Evolutionary conservation across 768 basidiomycete genomes (phyloP), one percentile per base, ranked within the genome.

Genomic region (Sarcomyxa edulis): DNA sequence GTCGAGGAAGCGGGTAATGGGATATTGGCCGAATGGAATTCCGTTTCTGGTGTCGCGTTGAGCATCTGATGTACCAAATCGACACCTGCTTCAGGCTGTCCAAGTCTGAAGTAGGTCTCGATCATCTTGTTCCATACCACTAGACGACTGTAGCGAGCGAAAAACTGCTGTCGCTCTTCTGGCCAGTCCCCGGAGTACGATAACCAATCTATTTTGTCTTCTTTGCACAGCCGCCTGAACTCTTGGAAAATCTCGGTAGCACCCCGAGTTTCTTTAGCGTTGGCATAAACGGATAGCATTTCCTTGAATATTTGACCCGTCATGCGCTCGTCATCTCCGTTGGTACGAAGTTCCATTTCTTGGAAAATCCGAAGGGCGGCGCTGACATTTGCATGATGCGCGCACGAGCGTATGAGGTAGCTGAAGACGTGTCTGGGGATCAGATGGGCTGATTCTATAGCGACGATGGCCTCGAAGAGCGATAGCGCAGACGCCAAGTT

Each of bases 121-220:
- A 93, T 77, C 81, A 90, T 88, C 49, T 72, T 65, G 47, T 87
- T 85, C 77, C 78, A 91, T 2, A 81, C 62, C 26, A 64, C 53
- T 31, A 82, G 60, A 35, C 72, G 68, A 15, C 61, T 58, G 21
- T 57, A 53, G 43, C 58, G 39, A 15, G 55, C 26, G 6, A 53
- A 16, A 36, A 32, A 3, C 35, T 35, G 18, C 28, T 29, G 22
- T 40, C n/a, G n/a, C n/a, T n/a, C n/a, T n/a, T n/a, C n/a, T n/a
- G n/a, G n/a, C n/a, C n/a, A n/a, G n/a, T n/a, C n/a, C n/a, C n/a
- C n/a, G n/a, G n/a, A n/a, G n/a, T n/a, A n/a, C n/a, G n/a, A n/a
- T n/a, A n/a, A n/a, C n/a, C n/a, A n/a, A n/a, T n/a, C n/a, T n/a
- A n/a, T n/a, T n/a, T n/a, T n/a, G n/a, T n/a, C n/a, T n/a, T n/a